Base-by-base conservation (phyloP, 495 filamentous ascomycete genomes). In the Talaromyces adpressus region DNA sequence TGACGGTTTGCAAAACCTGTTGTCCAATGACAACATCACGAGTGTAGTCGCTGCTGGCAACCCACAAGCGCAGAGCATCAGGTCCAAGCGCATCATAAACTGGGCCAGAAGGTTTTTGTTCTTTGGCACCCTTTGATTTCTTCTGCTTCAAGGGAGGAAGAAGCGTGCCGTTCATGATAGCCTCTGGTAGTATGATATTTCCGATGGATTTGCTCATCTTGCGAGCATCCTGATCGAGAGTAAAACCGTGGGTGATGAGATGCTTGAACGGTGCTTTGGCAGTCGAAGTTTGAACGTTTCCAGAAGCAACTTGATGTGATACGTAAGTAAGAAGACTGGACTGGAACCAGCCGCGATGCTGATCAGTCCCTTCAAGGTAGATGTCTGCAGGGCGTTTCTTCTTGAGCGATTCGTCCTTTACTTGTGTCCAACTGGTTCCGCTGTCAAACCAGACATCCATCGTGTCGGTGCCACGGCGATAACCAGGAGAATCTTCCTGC, bases 381-480 rank as follows among this genome's bases (percentile, higher is more conserved):
- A 97, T 81, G 71, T 98, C 93, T 1, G 91, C 91, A 23, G 85
- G 82, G 22, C 81, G 78, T 30, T 76, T 73, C 60, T 85, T 81
- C 22, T 66, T 68, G 14, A 70, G 64, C 2, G 30, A 41, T 52
- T 69, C 70, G 16, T 65, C 51, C 53, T 76, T 67, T 27, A 87
- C 79, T 57, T 81, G 77, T 0, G 91, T 87, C 94, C 94, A 99
- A 70, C 90, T 97, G 58, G 91, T 97, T 6, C 94, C 94, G 66
- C 93, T 97, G 73, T 99, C 94, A 69, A 98, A 98, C 94, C 94
- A 99, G 23, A 99, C 94, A 75, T 99, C 94, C 94, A 99, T 98
- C 0, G 94, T 99, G 67, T 99, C 95, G n/a, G 78, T 88, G 20
- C 94, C 93, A 62, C 94, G 87, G 64, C 82, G 76, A 66, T 87